Conservation (phyloP, 345 rosid genomes). For the Eucalyptus pumila region DNA sequence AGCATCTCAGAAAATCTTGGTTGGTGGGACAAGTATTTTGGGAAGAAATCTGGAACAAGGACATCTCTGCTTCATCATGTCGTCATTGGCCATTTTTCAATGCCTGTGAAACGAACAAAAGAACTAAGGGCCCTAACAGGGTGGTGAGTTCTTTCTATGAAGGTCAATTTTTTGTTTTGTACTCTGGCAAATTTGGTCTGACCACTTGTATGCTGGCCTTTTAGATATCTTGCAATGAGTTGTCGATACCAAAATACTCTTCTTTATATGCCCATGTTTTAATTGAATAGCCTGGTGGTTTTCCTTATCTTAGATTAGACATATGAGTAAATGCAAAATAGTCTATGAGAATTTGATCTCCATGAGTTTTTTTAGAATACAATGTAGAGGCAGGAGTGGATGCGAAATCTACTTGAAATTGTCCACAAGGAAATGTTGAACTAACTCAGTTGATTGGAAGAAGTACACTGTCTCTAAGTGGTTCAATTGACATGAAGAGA, state of each 20-base stretch:
- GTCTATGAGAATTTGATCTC: background rate
- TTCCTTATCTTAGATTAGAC: background rate
- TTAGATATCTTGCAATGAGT: background rate
- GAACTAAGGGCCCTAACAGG: constrained; percentile 81
- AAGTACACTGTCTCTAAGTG: background rate
- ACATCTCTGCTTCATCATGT: constrained; percentile 24
- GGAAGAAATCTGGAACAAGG: constrained; percentile 17
- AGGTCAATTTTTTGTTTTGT: background rate
- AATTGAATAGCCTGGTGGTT: background rate
- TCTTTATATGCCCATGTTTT: background rate
- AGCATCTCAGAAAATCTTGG: constrained; percentile 18
- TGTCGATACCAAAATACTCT: background rate
- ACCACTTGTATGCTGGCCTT: background rate
- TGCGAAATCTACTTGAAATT: background rate
- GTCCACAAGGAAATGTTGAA: background rate
- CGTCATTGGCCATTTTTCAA: constrained; percentile 37
- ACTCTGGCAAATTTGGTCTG: background rate
- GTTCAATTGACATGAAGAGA: background rate
- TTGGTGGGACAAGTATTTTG: constrained; percentile 61
- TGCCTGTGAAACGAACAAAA: constrained; percentile 70
- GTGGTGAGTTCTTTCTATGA: constrained; percentile 44
- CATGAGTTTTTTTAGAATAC: background rate
- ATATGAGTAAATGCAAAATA: background rate
- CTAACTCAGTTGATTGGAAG: background rate
- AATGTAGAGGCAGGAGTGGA: background rate